Conservation (phyloP, 768 basidiomycete genomes). For the Calocybe indica region DNA sequence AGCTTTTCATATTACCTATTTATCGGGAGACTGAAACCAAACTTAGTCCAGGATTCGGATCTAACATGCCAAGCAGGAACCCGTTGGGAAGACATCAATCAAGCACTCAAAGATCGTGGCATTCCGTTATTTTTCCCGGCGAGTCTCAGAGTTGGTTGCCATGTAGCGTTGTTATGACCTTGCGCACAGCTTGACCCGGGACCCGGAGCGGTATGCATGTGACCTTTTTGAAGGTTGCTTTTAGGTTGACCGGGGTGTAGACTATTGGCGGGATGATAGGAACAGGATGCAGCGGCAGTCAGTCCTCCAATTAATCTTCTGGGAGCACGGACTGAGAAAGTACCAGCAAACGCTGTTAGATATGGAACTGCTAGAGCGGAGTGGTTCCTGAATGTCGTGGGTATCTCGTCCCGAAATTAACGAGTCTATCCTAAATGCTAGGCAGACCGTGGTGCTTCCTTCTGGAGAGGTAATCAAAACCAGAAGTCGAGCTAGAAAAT, state of each 20-base stretch:
- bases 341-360: constrained; percentile 68
- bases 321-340: not conserved
- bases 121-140: constrained; percentile 88
- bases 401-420: constrained; percentile 16
- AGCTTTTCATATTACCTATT: not conserved
- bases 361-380: constrained; percentile 87
- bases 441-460: constrained; percentile 78
- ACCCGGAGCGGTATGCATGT: constrained; percentile 54
- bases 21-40: not conserved
- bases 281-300: constrained; percentile 82
- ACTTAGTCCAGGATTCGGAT: constrained; percentile 63
- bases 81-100: constrained; percentile 77
- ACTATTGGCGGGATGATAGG: constrained; percentile 89
- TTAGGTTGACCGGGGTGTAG: constrained; percentile 20
- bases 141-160: constrained; percentile 12
- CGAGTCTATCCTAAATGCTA: constrained; percentile 15
- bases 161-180: not conserved
- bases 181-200: constrained; percentile 58
- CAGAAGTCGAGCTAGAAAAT: constrained; percentile 72
- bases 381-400: constrained; percentile 79
- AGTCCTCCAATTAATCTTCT: constrained; percentile 19
- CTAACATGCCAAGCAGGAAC: constrained; percentile 72
- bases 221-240: not conserved
- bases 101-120: constrained; percentile 55
- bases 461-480: constrained; percentile 87